Evolutionary conservation across 2,329 filamentous ascomycete species (phyloP).

Genomic region (Cercospora janseana): DNA sequence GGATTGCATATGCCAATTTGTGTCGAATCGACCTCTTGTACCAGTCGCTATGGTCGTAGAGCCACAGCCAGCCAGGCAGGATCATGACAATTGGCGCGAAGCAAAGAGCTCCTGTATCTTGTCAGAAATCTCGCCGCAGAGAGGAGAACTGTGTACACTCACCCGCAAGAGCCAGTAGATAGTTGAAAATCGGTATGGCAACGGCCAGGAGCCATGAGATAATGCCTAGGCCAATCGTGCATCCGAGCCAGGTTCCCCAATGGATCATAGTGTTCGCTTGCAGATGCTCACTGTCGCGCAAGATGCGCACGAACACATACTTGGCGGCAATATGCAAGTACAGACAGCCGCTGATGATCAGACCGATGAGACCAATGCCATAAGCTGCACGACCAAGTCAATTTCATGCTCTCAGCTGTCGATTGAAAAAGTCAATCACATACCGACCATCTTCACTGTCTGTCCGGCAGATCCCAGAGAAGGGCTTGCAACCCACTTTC

Average conservation of each 20-base stretch:
- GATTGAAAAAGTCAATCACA: too few relatives aligned
- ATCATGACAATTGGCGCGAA: conserved; percentile 53
- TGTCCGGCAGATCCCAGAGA: conserved; percentile 61
- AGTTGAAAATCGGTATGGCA: conserved; percentile 58
- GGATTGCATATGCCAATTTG: conserved; percentile 43
- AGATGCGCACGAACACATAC: conserved; percentile 56
- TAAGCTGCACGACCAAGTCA: conserved; percentile 43
- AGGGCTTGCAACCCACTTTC: conserved; percentile 61
- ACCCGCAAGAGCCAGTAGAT: conserved; percentile 50
- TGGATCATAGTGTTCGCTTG: conserved; percentile 53
- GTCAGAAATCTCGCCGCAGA: neutral
- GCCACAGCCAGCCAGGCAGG: conserved; percentile 52
- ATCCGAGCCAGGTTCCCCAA: conserved; percentile 53
- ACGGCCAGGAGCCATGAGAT: conserved; percentile 53
- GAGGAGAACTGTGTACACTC: conserved; percentile 25
- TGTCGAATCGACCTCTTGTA: conserved; percentile 39
- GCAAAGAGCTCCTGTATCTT: conserved; percentile 37
- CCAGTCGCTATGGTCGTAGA: conserved; percentile 50
- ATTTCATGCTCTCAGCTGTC: too few relatives aligned
- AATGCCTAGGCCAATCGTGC: conserved; percentile 44
- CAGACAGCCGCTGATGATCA: conserved; percentile 51
- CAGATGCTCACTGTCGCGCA: conserved; percentile 53
- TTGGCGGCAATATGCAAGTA: conserved; percentile 55
- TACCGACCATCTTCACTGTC: conserved; percentile 56
- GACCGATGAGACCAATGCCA: conserved; percentile 56